Conservation (phyloP, 2,329 filamentous ascomycete species). For the Paraconiothyrium brasiliense region DNA sequence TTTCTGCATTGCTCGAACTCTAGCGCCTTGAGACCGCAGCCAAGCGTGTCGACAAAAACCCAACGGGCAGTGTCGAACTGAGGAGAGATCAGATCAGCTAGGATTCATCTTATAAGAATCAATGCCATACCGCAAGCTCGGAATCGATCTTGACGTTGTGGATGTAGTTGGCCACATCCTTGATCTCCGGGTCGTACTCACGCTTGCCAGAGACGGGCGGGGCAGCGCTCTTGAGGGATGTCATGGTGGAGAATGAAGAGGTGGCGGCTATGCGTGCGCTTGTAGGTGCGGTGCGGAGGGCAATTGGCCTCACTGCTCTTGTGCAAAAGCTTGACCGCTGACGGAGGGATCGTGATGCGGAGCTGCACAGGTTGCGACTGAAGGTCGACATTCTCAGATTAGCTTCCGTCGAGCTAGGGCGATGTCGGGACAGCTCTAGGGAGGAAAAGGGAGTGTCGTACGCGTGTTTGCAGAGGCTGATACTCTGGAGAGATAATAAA, state of each 20-base stretch:
- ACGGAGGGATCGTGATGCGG: conserved; percentile 49
- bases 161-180: conserved; percentile 94
- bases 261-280: conserved; percentile 33
- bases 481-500: conserved; percentile 36
- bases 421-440: conserved; percentile 43
- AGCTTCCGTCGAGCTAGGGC: conserved; percentile 45
- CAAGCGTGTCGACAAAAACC: conserved; percentile 95
- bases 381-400: conserved; percentile 53
- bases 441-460: conserved; percentile 46
- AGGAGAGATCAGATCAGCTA: conserved; percentile 27
- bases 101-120: not conserved
- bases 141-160: conserved; percentile 91
- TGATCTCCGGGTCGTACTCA: conserved; percentile 90
- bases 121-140: conserved; percentile 81
- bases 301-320: conserved; percentile 51
- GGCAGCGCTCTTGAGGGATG: conserved; percentile 47
- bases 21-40: conserved; percentile 94
- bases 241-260: conserved; percentile 50
- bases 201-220: conserved; percentile 43
- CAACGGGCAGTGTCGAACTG: conserved; percentile 95
- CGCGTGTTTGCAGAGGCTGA: conserved; percentile 32
- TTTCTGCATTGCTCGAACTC: conserved; percentile 96
- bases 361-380: conserved; percentile 53
- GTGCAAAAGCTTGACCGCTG: conserved; percentile 43
- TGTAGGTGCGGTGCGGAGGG: conserved; percentile 37